These are phyloP conservation scores for Vitis amurensis DNA, from an alignment of 164 flowering plant species.

Conservation along the genomic window DNA sequence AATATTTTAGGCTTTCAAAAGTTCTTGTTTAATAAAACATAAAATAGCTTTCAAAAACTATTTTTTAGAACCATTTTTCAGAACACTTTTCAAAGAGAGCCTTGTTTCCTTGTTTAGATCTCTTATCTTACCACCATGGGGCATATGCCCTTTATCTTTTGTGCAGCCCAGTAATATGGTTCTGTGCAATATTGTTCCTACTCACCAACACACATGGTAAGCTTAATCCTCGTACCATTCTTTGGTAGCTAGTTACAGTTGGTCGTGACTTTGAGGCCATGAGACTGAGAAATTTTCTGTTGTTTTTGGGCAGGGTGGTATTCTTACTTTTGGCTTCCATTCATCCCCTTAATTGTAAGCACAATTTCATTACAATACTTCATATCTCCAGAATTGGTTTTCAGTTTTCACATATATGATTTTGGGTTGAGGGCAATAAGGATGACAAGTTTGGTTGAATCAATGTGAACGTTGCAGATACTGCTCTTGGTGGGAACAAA, in stretches of 20 bases:
- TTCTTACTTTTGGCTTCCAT: constrained; percentile 54
- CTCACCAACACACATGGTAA: constrained; percentile 52
- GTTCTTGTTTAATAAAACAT: too few relatives aligned
- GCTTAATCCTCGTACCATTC: neutral
- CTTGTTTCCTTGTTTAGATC: neutral
- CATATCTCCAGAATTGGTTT: too few relatives aligned
- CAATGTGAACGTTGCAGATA: constrained; percentile 29
- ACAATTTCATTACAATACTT: neutral
- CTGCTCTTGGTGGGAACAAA: constrained; percentile 56
- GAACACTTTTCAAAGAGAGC: too few relatives aligned
- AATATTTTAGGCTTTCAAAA: too few relatives aligned
- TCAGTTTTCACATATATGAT: neutral
- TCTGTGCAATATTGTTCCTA: constrained; percentile 42
- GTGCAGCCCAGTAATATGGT: constrained; percentile 57
- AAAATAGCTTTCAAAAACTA: too few relatives aligned
- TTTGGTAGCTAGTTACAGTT: neutral
- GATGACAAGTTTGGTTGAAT: neutral
- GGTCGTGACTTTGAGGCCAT: neutral
- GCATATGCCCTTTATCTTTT: neutral
- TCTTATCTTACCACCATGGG: neutral
- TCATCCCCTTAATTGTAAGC: constrained; percentile 54
- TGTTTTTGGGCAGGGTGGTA: constrained; percentile 39
- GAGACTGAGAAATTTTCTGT: neutral
- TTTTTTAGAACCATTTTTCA: too few relatives aligned
- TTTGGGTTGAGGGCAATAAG: neutral